Base-by-base conservation (phyloP, 2,329 filamentous ascomycete species). In the Coleophoma crateriformis region DNA sequence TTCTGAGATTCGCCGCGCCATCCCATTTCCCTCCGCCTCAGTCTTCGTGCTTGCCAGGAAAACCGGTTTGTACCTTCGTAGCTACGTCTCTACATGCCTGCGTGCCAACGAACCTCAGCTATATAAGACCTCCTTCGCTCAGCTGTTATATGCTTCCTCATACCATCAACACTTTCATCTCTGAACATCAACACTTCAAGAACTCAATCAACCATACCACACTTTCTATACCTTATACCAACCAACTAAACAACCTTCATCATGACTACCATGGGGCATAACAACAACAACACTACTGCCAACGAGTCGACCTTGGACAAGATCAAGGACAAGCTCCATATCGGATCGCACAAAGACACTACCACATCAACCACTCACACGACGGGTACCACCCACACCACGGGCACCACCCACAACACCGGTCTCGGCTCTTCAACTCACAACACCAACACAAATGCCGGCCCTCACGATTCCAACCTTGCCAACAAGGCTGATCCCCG, bases 331-430 rank as follows among this genome's bases (percentile, higher is more conserved):
- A 19, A 60, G 43, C 33, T 65, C 76, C 34, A 70, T 68, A 3
- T 65, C 82, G 0, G 79, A 84, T 57, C 78, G 81, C 55, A 81
- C 83, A 32, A 44, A 7, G 41, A 44, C 41, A 22, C 14, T 47
- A 49, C 53, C 33, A 19, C 19, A 19, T 10, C 40, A 17, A 49
- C 49, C 40, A 43, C 41, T 17, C 45, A 57, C 42, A 53, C 52
- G 32, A 50, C 47, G 17, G 49, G 46, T 32, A 48, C 48, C n/a
- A 48, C 43, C 15, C 32, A 45, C 14, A 13, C 46, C 38, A 54
- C 51, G n/a, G 52, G 44, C 42, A 56, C 52, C 40, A 41, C 44
- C 45, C 38, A 43, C 41, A 38, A 44, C 15, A 41, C 49, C 14
- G 17, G 14, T n/a, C 19, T 34, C 22, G 15, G 27, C 15, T 17